Evolutionary conservation across 305 asterid genomes (phyloP).

Genomic region (Rubia tinctorum): DNA sequence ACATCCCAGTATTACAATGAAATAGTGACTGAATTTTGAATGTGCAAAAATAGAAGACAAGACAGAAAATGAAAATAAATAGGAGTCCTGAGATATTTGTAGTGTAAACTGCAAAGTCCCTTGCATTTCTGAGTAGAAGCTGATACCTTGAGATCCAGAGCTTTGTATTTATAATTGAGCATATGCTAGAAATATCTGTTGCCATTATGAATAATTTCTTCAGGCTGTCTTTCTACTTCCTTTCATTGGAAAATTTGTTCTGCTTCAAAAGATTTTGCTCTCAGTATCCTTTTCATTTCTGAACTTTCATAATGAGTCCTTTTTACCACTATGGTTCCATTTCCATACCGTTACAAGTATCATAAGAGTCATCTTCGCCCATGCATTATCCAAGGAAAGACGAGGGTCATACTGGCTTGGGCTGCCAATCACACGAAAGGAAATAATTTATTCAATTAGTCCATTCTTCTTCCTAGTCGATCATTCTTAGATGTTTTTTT

Average conservation of each 20-base stretch:
- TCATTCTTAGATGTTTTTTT: neutral
- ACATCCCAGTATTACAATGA: neutral
- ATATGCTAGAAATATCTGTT: neutral
- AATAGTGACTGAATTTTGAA: neutral
- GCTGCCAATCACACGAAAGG: neutral
- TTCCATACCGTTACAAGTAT: neutral
- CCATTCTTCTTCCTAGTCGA: neutral
- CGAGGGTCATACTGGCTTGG: neutral
- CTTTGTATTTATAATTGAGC: neutral
- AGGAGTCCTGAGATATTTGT: neutral
- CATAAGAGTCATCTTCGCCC: constrained; percentile 1
- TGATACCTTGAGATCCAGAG: neutral
- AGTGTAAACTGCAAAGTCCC: neutral
- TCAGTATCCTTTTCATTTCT: neutral
- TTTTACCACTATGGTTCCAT: neutral
- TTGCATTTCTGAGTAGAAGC: neutral
- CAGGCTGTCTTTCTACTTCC: neutral
- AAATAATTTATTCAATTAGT: neutral
- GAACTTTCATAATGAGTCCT: neutral
- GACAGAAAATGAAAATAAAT: neutral
- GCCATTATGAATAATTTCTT: neutral
- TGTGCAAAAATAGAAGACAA: neutral
- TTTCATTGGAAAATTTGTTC: neutral
- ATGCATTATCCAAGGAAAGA: neutral
- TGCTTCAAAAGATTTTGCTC: neutral